Evolutionary conservation across 495 filamentous ascomycete species (phyloP).

Genomic region (Aspergillus funiculosus): DNA sequence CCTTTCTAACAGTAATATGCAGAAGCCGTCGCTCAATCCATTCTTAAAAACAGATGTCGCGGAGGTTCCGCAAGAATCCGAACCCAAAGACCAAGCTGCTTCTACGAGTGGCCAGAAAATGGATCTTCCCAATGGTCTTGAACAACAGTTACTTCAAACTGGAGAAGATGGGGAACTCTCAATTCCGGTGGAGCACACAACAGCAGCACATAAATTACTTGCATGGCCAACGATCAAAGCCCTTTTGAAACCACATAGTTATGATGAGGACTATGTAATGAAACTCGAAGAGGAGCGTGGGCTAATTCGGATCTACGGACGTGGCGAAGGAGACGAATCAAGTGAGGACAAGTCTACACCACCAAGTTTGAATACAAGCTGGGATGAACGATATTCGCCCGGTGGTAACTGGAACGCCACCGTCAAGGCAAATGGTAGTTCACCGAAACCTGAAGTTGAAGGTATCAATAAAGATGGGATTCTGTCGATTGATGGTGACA

Average conservation of each 20-base stretch:
- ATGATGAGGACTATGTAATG: constrained; percentile 62
- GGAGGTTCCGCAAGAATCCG: constrained; percentile 4
- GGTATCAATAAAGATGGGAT: constrained; percentile 56
- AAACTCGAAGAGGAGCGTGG: constrained; percentile 70
- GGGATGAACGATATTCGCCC: constrained; percentile 27
- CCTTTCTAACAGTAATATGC: constrained; percentile 6
- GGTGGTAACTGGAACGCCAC: constrained; percentile 32
- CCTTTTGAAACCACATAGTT: constrained; percentile 45
- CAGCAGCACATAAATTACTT: constrained; percentile 71
- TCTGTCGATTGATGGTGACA: constrained; percentile 57
- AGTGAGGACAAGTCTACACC: constrained; percentile 29
- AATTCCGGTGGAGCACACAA: constrained; percentile 74
- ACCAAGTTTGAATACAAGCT: constrained; percentile 9
- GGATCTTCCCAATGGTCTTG: not conserved
- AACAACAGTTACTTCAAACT: constrained; percentile 9
- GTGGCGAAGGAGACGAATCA: constrained; percentile 64
- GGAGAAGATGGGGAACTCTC: constrained; percentile 49
- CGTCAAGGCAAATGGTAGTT: constrained; percentile 5
- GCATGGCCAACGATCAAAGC: constrained; percentile 60
- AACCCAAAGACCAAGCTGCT: constrained; percentile 16
- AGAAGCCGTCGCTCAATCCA: constrained; percentile 10
- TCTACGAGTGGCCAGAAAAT: not conserved
- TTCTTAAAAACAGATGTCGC: constrained; percentile 18
- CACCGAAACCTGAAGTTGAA: constrained; percentile 23
- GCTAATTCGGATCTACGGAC: constrained; percentile 67